Evolutionary conservation across 176 grass and related monocot genomes (phyloP).

Genomic region (Hsuehochloa calcarea): DNA sequence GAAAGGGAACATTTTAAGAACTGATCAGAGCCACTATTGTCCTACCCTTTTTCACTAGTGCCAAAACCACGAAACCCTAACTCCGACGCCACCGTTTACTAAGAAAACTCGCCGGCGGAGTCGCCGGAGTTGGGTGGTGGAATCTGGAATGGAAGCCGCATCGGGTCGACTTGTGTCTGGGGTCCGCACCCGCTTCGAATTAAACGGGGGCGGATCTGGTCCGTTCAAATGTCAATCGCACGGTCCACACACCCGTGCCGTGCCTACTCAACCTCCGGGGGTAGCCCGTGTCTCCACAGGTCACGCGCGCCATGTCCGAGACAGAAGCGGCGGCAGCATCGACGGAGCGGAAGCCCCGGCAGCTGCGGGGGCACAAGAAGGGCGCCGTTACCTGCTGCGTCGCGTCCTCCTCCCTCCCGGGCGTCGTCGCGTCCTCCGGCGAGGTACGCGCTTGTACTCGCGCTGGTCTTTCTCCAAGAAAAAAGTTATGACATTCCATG

Average conservation of each 20-base stretch:
- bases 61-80: background rate
- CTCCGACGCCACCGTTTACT: background rate
- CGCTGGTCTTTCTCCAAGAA: background rate
- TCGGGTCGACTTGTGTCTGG: background rate
- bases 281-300: background rate
- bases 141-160: background rate
- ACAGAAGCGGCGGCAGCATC: slow-evolving; percentile 9
- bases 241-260: background rate
- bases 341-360: slow-evolving; percentile 42
- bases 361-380: slow-evolving; percentile 70
- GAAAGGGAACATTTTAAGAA: background rate
- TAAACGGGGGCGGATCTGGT: background rate
- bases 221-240: slow-evolving; percentile 14
- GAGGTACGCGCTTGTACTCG: slow-evolving; percentile 51
- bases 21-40: background rate
- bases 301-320: slow-evolving; percentile 36
- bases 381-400: slow-evolving; percentile 71
- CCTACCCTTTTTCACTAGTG: background rate
- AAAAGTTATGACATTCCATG: background rate
- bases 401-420: slow-evolving; percentile 64
- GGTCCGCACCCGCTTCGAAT: background rate
- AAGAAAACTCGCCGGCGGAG: background rate
- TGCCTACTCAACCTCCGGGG: background rate
- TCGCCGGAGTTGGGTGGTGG: background rate
- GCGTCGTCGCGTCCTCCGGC: slow-evolving; percentile 65